These are phyloP conservation scores for Penicillium desertorum DNA, from an alignment of 495 filamentous ascomycete genomes.

Conservation along the genomic window DNA sequence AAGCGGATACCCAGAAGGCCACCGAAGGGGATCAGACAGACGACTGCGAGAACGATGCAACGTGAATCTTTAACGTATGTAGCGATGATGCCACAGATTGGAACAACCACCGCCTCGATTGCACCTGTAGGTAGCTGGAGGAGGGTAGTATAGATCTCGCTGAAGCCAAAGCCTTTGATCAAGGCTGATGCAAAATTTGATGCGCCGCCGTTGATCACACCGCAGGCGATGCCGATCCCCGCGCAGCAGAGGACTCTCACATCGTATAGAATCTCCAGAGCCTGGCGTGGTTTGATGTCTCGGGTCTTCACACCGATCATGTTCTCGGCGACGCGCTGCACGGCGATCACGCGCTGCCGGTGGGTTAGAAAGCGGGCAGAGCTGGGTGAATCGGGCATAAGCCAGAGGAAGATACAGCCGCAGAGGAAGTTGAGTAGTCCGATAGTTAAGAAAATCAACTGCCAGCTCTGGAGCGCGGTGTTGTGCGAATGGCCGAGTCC, in stretches of 20 bases:
- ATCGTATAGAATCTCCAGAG: slow-evolving; percentile 43
- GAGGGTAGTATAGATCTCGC: slow-evolving; percentile 41
- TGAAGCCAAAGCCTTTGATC: slow-evolving; percentile 47
- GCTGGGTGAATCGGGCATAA: slow-evolving; percentile 46
- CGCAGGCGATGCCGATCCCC: slow-evolving; percentile 38
- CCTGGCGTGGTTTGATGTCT: slow-evolving; percentile 36
- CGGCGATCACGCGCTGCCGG: slow-evolving; percentile 43
- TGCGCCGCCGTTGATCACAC: slow-evolving; percentile 47
- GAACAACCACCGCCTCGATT: slow-evolving; percentile 41
- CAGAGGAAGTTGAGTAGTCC: slow-evolving; percentile 50
- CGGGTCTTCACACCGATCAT: slow-evolving; percentile 53
- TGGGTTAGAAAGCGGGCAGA: slow-evolving; percentile 44
- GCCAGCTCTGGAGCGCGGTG: slow-evolving; percentile 48
- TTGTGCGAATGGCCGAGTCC: slow-evolving; percentile 51
- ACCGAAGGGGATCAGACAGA: slow-evolving; percentile 37
- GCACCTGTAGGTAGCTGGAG: slow-evolving; percentile 48
- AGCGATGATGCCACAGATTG: slow-evolving; percentile 39
- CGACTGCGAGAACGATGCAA: slow-evolving; percentile 39
- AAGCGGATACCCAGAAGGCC: slow-evolving; percentile 47
- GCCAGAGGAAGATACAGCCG: slow-evolving; percentile 40
- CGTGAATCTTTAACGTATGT: slow-evolving; percentile 44
- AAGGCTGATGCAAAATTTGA: slow-evolving; percentile 48
- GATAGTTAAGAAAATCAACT: slow-evolving; percentile 56
- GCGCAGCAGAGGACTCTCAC: slow-evolving; percentile 39
- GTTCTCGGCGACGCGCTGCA: slow-evolving; percentile 45